phyloP scores from a whole-genome alignment of 106 monocot species.

The Cymbidium sinense region DNA sequence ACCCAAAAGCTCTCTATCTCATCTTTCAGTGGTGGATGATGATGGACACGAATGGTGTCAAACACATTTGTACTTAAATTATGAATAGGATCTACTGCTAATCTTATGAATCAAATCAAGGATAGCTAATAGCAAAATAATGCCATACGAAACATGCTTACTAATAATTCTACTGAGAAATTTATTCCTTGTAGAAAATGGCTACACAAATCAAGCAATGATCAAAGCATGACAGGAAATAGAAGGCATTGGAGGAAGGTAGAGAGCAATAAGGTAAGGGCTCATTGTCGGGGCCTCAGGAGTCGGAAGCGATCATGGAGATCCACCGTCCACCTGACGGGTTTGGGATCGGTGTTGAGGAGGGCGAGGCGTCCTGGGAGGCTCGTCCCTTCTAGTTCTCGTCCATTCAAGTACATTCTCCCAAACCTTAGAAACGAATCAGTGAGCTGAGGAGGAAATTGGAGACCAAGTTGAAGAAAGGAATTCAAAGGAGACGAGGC shows the following conservation, averaged over 20 bases:
- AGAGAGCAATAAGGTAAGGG: background rate
- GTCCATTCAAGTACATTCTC: conserved; percentile 6
- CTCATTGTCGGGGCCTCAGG: conserved; percentile 76
- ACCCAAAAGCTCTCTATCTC: too few relatives aligned
- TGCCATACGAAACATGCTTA: background rate
- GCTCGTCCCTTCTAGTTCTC: background rate
- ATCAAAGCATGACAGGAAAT: background rate
- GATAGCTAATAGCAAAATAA: background rate
- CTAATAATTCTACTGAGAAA: background rate
- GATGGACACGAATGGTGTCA: too few relatives aligned
- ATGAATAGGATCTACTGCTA: background rate
- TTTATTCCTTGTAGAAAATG: background rate
- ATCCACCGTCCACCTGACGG: conserved; percentile 65
- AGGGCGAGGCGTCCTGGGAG: conserved; percentile 11
- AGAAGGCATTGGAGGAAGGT: background rate
- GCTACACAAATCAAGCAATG: background rate
- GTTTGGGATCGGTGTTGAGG: conserved; percentile 44
- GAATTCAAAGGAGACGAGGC: background rate
- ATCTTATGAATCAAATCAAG: too few relatives aligned
- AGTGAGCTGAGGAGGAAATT: background rate
- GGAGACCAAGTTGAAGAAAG: background rate
- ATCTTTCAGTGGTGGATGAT: too few relatives aligned
- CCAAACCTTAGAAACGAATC: background rate
- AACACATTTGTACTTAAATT: too few relatives aligned
- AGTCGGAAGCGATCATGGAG: conserved; percentile 71